Evolutionary conservation across 306 rosid genomes (phyloP).

Genomic region (Malus fusca): DNA sequence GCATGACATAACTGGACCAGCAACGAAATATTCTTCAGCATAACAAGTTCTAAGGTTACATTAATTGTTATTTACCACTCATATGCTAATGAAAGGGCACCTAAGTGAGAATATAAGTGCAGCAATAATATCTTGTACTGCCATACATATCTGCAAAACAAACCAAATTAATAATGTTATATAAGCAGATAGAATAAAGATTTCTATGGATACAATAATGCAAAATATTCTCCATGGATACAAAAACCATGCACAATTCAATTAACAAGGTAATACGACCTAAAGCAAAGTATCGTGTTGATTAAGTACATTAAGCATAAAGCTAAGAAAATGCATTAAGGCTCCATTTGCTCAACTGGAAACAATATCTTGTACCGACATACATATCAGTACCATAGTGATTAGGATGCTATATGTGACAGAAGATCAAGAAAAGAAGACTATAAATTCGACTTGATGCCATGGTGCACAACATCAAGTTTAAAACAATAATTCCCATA

Average conservation of each 20-base stretch:
- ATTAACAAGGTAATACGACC: background rate
- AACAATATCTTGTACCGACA: too few species aligned
- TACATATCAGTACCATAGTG: too few species aligned
- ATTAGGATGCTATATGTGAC: background rate
- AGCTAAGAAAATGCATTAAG: background rate
- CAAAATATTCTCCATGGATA: background rate
- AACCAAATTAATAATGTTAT: conserved; percentile 17
- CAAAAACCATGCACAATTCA: background rate
- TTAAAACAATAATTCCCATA: background rate
- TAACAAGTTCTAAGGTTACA: background rate
- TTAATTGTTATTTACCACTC: conserved; percentile 54
- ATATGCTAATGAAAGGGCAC: conserved; percentile 70
- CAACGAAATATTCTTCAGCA: background rate
- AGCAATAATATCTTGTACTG: conserved; percentile 76
- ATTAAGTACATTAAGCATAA: background rate
- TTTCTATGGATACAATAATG: background rate
- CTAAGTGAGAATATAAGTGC: conserved; percentile 74
- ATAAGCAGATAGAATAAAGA: background rate
- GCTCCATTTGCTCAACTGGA: background rate
- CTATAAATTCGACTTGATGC: background rate
- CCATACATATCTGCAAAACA: conserved; percentile 51
- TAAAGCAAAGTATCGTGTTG: background rate
- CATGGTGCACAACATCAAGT: background rate
- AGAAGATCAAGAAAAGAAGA: background rate
- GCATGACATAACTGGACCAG: background rate